Percentiles rank a stretch among this genome's conserved stretches.
Conservation (phyloP, 176 grass and related monocot genomes). For the Paspalum notatum region DNA sequence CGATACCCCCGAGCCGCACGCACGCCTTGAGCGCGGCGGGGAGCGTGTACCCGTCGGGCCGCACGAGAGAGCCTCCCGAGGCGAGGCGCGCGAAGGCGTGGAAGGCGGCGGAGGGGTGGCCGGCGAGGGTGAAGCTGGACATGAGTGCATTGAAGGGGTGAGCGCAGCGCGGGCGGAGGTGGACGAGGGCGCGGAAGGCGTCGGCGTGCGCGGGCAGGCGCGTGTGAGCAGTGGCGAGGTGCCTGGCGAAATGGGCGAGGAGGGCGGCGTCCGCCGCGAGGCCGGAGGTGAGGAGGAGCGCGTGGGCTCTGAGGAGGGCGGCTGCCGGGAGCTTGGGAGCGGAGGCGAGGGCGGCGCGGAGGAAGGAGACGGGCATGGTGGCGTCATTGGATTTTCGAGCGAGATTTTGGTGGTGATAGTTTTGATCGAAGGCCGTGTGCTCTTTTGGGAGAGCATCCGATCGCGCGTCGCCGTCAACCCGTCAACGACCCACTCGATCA, state of each 20-base stretch:
- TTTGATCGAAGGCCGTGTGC: no score
- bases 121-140: slow-evolving; percentile 36
- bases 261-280: slow-evolving; percentile 27
- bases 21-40: slow-evolving; percentile 49
- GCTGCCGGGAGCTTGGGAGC: neutral
- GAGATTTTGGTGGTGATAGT: no score
- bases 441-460: no score
- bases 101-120: slow-evolving; percentile 17
- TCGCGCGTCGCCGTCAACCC: no score
- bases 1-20: slow-evolving; percentile 35
- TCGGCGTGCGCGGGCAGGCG: neutral
- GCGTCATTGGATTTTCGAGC: neutral
- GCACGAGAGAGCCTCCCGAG: neutral
- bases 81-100: slow-evolving; percentile 29
- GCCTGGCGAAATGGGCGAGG: slow-evolving; percentile 42
- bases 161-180: slow-evolving; percentile 25
- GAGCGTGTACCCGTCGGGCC: slow-evolving; percentile 40
- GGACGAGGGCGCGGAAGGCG: slow-evolving; percentile 25
- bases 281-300: slow-evolving; percentile 48
- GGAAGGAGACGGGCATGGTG: neutral
- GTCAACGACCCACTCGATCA: no score
- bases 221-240: slow-evolving; percentile 29
- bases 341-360: neutral
- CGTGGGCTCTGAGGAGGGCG: slow-evolving; percentile 22
- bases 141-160: slow-evolving; percentile 47